Evolutionary conservation across 2,329 filamentous ascomycete species (phyloP).

Genomic region (Trichoderma lentiforme): DNA sequence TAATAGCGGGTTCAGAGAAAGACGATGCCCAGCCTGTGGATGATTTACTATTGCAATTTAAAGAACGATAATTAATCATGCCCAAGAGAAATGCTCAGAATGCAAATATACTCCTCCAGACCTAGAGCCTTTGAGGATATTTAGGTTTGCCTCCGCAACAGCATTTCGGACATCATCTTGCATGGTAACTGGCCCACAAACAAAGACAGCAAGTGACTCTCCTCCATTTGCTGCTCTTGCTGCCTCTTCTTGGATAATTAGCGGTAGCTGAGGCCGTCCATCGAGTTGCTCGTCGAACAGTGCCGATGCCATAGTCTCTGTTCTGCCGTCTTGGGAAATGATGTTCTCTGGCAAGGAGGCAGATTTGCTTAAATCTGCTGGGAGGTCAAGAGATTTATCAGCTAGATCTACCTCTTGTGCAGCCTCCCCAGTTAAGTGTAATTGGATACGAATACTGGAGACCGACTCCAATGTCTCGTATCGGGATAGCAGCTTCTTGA

Average conservation of each 20-base stretch:
- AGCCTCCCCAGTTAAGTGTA: not conserved
- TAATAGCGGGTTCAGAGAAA: too few relatives aligned
- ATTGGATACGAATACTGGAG: not conserved
- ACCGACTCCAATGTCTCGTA: not conserved
- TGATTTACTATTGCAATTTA: too few relatives aligned
- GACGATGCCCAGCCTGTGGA: too few relatives aligned
- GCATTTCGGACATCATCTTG: not conserved
- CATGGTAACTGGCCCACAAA: not conserved
- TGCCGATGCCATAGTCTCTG: not conserved
- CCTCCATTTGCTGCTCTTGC: not conserved
- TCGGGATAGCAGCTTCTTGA: not conserved
- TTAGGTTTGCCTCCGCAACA: not conserved
- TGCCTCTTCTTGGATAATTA: not conserved
- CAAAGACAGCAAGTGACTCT: not conserved
- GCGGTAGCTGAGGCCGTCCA: not conserved
- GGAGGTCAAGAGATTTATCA: not conserved
- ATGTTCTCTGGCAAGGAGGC: not conserved
- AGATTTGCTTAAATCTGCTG: not conserved
- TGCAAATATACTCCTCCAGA: not conserved
- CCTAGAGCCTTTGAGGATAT: not conserved
- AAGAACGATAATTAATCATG: not conserved
- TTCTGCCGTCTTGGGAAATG: not conserved
- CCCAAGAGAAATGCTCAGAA: not conserved
- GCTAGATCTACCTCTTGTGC: not conserved
- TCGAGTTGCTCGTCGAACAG: not conserved